Base-by-base conservation (phyloP, 1,139 yeast species). In the Candida mesenterica region DNA sequence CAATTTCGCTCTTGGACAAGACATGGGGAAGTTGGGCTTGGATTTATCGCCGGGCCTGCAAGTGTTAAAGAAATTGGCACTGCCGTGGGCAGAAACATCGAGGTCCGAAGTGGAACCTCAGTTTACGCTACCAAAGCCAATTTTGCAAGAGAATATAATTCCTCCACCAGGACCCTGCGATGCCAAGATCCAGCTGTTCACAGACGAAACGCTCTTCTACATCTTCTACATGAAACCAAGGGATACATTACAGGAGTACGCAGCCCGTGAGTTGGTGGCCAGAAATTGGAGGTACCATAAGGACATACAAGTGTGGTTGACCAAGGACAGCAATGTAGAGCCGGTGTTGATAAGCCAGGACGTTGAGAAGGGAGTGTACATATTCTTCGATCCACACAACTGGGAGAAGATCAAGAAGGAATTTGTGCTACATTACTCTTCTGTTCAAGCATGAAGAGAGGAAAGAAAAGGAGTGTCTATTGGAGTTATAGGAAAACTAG, bases 271-370 rank as follows among this genome's bases (percentile, higher is more conserved):
- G 58, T 74, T 94, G 50, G 81, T 79, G 52, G 82, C 82, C 42
- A 75, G 98, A 49, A 92, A 90, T 61, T 94, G 99, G 99, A 76
- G 98, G 46, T 94, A 87, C 54, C 98, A 94, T 62, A 92, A 90
- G 62, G 96, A 88, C 44, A 75, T 92, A 40, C 95, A 90, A 62
- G 89, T 94, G 32, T 94, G 98, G 98, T 68, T 94, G 42, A 92
- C 98, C 12, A 94, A 92, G 61, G 97, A 90, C 53, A 87, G 96
- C 27, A 77, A 80, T 50, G 81, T 83, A 44, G 97, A 92, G 57
- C 97, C 97, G 0, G 77, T 87, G 12, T 83, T 82, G 48, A 89
- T 88, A 38, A 79, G 88, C 20, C 84, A 82, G 36, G 86, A 85
- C 44, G 89, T 92, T 33, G 98, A 94, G 62, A 79, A 92, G 44